Conservation (phyloP, 164 flowering plant genomes). For the Akebia trifoliata region DNA sequence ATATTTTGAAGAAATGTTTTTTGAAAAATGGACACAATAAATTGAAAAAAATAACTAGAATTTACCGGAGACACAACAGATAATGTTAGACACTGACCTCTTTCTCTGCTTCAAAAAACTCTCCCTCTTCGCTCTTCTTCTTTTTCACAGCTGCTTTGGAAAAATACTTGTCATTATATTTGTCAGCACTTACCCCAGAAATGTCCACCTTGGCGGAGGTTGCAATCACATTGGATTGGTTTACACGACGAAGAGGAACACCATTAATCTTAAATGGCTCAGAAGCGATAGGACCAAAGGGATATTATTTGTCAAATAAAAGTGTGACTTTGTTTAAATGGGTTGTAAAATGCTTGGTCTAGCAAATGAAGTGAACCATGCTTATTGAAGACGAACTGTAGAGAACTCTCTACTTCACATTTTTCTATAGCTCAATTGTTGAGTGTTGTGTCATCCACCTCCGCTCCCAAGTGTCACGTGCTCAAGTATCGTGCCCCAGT, state of each 20-base stretch:
- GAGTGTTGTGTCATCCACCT: too few relatives aligned
- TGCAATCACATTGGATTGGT: constrained; percentile 75
- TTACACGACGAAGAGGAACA: constrained; percentile 85
- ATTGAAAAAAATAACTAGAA: not conserved
- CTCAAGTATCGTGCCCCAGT: too few relatives aligned
- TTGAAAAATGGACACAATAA: not conserved
- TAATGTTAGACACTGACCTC: constrained; percentile 37
- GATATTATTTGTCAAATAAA: not conserved
- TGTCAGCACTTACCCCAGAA: constrained; percentile 52
- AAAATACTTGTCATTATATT: constrained; percentile 78
- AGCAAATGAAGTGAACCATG: too few relatives aligned
- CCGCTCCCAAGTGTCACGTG: too few relatives aligned
- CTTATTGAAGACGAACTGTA: too few relatives aligned
- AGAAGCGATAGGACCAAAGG: constrained; percentile 13
- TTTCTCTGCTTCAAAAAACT: constrained; percentile 80
- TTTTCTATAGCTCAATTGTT: too few relatives aligned
- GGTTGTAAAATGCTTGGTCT: too few relatives aligned
- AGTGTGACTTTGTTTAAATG: too few relatives aligned
- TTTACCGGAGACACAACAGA: not conserved
- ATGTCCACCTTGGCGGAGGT: constrained; percentile 86
- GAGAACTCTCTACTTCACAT: too few relatives aligned
- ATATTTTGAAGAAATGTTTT: not conserved
- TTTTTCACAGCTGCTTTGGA: constrained; percentile 54
- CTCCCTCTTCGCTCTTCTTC: constrained; percentile 70
- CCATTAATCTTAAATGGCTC: constrained; percentile 87